phyloP scores from a whole-genome alignment of 345 rosid genomes.

The Angophora floribunda region DNA sequence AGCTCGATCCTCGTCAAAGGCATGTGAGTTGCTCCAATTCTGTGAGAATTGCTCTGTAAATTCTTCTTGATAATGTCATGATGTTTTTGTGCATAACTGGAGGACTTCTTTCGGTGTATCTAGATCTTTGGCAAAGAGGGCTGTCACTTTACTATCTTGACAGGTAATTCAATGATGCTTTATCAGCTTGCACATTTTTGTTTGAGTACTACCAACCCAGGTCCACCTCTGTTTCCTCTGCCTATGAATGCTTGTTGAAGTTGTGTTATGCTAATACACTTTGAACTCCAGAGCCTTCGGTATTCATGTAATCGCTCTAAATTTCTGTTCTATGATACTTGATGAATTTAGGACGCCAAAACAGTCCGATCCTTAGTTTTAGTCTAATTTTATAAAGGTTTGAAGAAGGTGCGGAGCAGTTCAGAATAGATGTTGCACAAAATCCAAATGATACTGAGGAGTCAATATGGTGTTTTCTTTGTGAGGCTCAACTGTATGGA shows the following conservation, averaged over 20 bases:
- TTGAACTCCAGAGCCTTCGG: background rate
- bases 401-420: constrained; percentile 91
- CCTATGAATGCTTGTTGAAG: background rate
- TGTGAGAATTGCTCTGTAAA: background rate
- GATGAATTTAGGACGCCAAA: background rate
- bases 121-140: constrained; percentile 59
- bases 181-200: background rate
- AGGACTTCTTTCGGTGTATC: background rate
- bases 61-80: background rate
- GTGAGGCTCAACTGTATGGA: constrained; percentile 67
- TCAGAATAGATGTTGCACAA: constrained; percentile 78
- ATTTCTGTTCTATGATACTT: background rate
- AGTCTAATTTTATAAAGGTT: constrained; percentile 25
- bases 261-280: background rate
- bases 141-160: constrained; percentile 47
- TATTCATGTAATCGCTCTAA: background rate
- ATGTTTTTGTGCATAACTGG: background rate
- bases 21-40: constrained; percentile 38
- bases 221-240: background rate
- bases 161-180: constrained; percentile 12
- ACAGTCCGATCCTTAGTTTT: background rate
- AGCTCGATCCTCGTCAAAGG: constrained; percentile 69
- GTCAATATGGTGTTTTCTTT: constrained; percentile 89
- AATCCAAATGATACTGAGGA: constrained; percentile 95
- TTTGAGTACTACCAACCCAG: fast-evolving